Conservation (phyloP, 2,329 filamentous ascomycete genomes). For the Claviceps spartinae region DNA sequence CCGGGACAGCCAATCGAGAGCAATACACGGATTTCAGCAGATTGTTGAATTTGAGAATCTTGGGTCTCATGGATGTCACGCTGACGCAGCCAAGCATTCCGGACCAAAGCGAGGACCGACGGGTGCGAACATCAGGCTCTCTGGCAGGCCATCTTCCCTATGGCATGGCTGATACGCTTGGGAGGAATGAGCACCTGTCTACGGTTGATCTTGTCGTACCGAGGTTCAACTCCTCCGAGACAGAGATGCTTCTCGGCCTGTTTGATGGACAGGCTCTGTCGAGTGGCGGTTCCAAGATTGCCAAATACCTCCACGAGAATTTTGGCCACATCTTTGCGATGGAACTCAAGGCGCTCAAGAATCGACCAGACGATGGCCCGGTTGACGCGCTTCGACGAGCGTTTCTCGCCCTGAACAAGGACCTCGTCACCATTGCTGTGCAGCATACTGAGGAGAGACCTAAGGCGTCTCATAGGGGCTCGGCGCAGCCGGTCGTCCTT, state of each 20-base stretch:
- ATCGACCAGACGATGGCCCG: constrained; percentile 56
- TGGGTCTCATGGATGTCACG: constrained; percentile 96
- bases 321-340: constrained; percentile 74
- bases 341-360: constrained; percentile 64
- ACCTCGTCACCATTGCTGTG: constrained; percentile 72
- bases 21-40: constrained; percentile 77
- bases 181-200: constrained; percentile 85
- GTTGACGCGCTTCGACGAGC: constrained; percentile 73
- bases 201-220: constrained; percentile 93
- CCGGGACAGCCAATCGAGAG: constrained; percentile 44
- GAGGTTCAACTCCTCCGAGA: constrained; percentile 76
- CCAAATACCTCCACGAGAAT: constrained; percentile 92
- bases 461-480: constrained; percentile 53
- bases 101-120: constrained; percentile 86
- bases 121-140: constrained; percentile 94
- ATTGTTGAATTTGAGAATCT: constrained; percentile 66
- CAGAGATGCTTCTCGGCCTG: constrained; percentile 82
- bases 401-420: constrained; percentile 85
- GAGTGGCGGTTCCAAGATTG: constrained; percentile 84
- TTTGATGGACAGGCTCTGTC: constrained; percentile 90
- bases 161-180: constrained; percentile 92
- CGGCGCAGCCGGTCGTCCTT: constrained; percentile 59
- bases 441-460: constrained; percentile 66
- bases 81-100: constrained; percentile 86
- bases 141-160: constrained; percentile 82